These are phyloP conservation scores for Umbellularia californica DNA, from an alignment of 164 flowering plant genomes.

Conservation along the genomic window DNA sequence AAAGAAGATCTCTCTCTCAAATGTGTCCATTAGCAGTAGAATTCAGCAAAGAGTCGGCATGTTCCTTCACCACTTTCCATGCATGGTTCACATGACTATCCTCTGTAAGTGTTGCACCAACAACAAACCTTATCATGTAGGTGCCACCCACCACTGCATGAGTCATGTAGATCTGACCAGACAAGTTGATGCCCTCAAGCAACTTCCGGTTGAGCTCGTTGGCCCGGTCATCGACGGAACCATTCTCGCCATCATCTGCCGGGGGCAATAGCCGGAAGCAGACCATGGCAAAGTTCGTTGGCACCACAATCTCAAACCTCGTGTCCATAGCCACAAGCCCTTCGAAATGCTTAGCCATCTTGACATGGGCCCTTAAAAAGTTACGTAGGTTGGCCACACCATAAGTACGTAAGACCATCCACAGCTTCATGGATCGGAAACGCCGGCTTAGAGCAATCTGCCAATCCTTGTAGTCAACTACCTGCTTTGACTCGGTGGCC, in stretches of 20 bases:
- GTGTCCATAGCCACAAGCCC: slow-evolving; percentile 35
- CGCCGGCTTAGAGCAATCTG: slow-evolving; percentile 55
- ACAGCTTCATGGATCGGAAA: slow-evolving; percentile 58
- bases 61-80: slow-evolving; percentile 26
- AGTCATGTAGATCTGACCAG: slow-evolving; percentile 44
- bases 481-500: slow-evolving; percentile 42
- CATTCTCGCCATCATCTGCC: neutral
- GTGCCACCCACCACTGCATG: slow-evolving; percentile 25
- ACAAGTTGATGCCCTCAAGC: slow-evolving; percentile 36
- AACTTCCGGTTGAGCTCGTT: slow-evolving; percentile 34
- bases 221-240: slow-evolving; percentile 5
- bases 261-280: slow-evolving; percentile 37
- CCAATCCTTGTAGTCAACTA: slow-evolving; percentile 80
- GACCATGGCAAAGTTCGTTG: slow-evolving; percentile 45
- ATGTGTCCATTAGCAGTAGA: neutral
- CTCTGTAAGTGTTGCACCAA: slow-evolving; percentile 24
- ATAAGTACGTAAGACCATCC: slow-evolving; percentile 60
- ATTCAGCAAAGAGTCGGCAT: slow-evolving; percentile 10
- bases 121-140: slow-evolving; percentile 27
- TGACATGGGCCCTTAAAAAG: slow-evolving; percentile 43
- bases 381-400: slow-evolving; percentile 46
- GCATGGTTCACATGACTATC: slow-evolving; percentile 20
- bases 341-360: slow-evolving; percentile 60
- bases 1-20: neutral
- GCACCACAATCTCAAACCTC: slow-evolving; percentile 60